Percentiles rank a stretch among this genome's conserved stretches.
Evolutionary conservation across 2,329 filamentous ascomycete genomes (phyloP).

Genomic region (Penicillium sp.): DNA sequence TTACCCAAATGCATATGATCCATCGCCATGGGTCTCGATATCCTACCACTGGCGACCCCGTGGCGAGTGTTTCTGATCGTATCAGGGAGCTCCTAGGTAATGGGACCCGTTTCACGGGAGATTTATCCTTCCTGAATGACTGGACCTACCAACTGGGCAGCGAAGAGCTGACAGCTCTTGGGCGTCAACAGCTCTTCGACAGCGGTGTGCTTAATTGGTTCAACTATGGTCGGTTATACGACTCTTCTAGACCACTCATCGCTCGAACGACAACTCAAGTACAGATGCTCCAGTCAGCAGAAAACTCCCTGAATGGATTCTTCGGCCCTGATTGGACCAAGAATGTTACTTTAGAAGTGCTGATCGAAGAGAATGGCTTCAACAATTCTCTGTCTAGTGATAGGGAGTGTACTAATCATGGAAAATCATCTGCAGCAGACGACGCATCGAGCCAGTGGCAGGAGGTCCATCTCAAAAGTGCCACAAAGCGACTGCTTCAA

Average conservation of each 20-base stretch:
- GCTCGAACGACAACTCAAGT: slow-evolving; percentile 4
- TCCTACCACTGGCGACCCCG: neutral
- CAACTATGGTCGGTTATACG: slow-evolving; percentile 3
- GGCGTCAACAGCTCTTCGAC: slow-evolving; percentile 5
- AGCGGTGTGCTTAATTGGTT: slow-evolving; percentile 5
- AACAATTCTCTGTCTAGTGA: slow-evolving; percentile 1
- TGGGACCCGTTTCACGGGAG: slow-evolving; percentile 1
- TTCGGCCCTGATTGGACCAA: slow-evolving; percentile 3
- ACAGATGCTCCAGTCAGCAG: slow-evolving; percentile 4
- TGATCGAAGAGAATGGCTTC: neutral
- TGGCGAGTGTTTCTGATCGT: neutral
- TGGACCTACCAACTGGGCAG: slow-evolving; percentile 1
- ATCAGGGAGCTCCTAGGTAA: neutral
- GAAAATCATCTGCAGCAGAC: neutral
- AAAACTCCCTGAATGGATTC: slow-evolving; percentile 7
- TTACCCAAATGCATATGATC: slow-evolving; percentile 9
- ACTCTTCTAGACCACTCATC: slow-evolving; percentile 1
- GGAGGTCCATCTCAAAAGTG: neutral
- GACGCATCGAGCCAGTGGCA: neutral
- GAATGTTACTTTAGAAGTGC: neutral
- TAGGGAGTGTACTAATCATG: neutral
- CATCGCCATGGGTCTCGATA: slow-evolving; percentile 5
- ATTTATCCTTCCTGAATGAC: neutral
- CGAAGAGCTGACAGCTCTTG: slow-evolving; percentile 4
- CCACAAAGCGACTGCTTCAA: slow-evolving; percentile 1